Evolutionary conservation across 2,329 filamentous ascomycete genomes (phyloP).

Genomic region (Apiospora aurea): DNA sequence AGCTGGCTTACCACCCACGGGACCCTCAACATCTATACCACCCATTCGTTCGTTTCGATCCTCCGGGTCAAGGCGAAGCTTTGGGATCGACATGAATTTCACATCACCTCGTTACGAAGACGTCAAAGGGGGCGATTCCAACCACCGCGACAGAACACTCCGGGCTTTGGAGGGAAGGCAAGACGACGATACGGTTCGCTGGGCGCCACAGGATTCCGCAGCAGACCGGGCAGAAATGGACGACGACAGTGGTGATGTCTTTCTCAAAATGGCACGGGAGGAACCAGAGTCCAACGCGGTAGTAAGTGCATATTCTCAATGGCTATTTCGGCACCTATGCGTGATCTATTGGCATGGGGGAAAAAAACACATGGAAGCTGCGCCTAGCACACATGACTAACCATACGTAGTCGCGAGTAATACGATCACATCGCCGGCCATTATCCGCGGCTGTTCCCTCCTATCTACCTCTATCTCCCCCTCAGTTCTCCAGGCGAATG

Average conservation of each 20-base stretch:
- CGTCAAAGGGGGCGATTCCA: conserved; percentile 49
- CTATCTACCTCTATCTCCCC: conserved; percentile 58
- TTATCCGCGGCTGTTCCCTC: conserved; percentile 59
- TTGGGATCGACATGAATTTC: conserved; percentile 59
- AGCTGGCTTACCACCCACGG: conserved; percentile 36
- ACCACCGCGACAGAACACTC: conserved; percentile 57
- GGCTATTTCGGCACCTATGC: conserved; percentile 23
- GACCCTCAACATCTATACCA: conserved; percentile 49
- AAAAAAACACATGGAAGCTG: not conserved
- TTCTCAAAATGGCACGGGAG: conserved; percentile 65
- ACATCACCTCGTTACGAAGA: conserved; percentile 54
- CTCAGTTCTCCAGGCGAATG: conserved; percentile 58
- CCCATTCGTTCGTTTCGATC: conserved; percentile 65
- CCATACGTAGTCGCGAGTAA: conserved; percentile 53
- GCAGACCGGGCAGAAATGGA: conserved; percentile 41
- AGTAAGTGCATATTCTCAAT: conserved; percentile 50
- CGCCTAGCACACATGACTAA: not conserved
- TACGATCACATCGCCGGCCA: conserved; percentile 58
- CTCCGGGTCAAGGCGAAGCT: conserved; percentile 63
- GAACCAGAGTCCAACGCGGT: conserved; percentile 46
- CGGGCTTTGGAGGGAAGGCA: conserved; percentile 58
- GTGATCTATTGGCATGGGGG: conserved; percentile 23
- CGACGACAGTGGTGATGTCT: conserved; percentile 65
- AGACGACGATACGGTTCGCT: conserved; percentile 42
- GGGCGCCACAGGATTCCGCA: conserved; percentile 44